Percentiles rank a stretch among this genome's conserved stretches.
Conservation (phyloP, 192 early-diverging fungal species). For the Phlyctochytrium arcticum region DNA sequence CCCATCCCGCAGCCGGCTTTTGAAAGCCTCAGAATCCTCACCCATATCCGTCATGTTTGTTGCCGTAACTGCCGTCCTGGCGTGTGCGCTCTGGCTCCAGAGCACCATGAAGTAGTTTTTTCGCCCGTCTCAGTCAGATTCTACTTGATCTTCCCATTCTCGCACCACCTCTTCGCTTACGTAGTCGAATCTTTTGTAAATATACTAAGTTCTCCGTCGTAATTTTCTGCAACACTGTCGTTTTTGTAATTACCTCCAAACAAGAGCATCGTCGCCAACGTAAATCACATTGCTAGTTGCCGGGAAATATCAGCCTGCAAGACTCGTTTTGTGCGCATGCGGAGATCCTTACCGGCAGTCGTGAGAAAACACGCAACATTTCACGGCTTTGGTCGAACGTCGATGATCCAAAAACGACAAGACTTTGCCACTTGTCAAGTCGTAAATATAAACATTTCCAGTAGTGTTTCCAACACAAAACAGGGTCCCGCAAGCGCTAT, state of each 20-base stretch:
- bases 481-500: conserved; percentile 31
- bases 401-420: conserved; percentile 67
- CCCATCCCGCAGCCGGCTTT: too few species aligned
- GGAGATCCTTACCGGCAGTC: conserved; percentile 58
- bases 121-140: conserved; percentile 6
- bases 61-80: too few species aligned
- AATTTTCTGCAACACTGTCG: too few species aligned
- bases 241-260: conserved; percentile 86
- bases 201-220: too few species aligned
- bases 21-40: too few species aligned
- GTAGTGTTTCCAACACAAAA: conserved; percentile 71
- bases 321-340: not conserved
- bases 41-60: too few species aligned
- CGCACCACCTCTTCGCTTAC: conserved; percentile 67
- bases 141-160: conserved; percentile 57
- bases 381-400: conserved; percentile 72
- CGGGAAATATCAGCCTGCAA: not conserved
- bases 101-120: too few species aligned
- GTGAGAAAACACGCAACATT: conserved; percentile 72
- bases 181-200: conserved; percentile 35
- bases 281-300: conserved; percentile 58
- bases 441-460: conserved; percentile 69
- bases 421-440: conserved; percentile 60
- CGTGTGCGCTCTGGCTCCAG: too few species aligned
- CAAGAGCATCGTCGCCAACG: conserved; percentile 71